A percentile compares a stretch with the other conserved stretches of the same genome.
Evolutionary conservation across 805 yeast species (phyloP).

Genomic region (Spencermartinsiella europaea): DNA sequence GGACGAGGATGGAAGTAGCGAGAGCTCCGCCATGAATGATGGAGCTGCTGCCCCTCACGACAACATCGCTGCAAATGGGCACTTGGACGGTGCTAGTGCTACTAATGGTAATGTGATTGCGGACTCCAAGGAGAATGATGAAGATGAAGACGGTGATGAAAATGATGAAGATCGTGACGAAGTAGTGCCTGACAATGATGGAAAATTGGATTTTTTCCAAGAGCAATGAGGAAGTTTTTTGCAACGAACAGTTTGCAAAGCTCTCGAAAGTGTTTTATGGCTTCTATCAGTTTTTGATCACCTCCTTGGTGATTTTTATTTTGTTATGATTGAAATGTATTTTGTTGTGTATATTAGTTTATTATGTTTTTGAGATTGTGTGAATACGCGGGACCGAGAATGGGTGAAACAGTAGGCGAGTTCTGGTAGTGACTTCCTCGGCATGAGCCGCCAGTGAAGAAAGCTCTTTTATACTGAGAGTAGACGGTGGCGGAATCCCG

Average conservation of each 20-base stretch:
- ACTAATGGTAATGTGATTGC: neutral
- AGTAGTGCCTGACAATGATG: neutral
- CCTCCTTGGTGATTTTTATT: too few species aligned
- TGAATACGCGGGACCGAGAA: neutral
- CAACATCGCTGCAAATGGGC: neutral
- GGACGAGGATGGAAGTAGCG: neutral
- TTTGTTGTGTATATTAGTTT: neutral
- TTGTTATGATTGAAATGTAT: neutral
- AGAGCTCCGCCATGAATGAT: neutral
- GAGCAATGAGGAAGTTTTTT: too few species aligned
- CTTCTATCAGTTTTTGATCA: neutral
- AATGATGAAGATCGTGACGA: neutral
- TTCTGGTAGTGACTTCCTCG: neutral
- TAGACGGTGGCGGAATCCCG: neutral
- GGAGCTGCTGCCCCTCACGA: too few species aligned
- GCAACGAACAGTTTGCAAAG: too few species aligned
- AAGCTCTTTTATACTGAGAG: too few species aligned
- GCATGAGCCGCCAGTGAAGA: neutral
- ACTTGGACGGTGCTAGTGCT: neutral
- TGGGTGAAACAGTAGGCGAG: neutral
- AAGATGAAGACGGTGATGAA: neutral
- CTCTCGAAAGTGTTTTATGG: neutral
- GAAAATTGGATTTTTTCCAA: neutral
- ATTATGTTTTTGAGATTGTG: neutral
- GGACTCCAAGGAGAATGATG: neutral